phyloP scores from a whole-genome alignment of 169 alveolate species.

The Toxoplasma gondii region DNA sequence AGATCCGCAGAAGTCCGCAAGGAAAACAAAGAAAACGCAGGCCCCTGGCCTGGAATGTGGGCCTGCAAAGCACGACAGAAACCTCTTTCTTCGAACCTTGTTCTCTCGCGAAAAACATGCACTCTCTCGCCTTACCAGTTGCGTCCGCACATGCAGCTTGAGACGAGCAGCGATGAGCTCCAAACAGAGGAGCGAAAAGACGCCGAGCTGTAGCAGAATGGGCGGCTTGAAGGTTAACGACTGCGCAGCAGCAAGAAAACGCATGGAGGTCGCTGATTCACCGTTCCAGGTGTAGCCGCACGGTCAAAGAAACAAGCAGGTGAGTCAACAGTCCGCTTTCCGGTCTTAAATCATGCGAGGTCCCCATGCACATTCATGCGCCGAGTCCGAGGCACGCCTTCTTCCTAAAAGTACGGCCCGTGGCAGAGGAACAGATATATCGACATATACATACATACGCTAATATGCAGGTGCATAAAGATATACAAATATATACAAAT shows the following conservation, averaged over 20 bases:
- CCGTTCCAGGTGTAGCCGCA: not conserved
- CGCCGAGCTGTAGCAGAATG: conserved; percentile 40
- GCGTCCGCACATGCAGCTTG: conserved; percentile 64
- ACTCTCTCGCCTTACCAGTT: conserved; percentile 35
- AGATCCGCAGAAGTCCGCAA: too few species aligned
- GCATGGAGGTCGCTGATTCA: not conserved
- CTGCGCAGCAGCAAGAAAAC: conserved; percentile 20
- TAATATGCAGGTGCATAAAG: too few species aligned
- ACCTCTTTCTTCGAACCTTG: not conserved
- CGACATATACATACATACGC: too few species aligned
- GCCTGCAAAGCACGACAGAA: not conserved
- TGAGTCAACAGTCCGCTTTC: not conserved
- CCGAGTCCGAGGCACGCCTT: too few species aligned
- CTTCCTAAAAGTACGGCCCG: too few species aligned
- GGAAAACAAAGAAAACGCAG: too few species aligned
- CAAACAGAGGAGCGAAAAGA: conserved; percentile 51
- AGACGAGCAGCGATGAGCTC: conserved; percentile 62
- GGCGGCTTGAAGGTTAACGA: conserved; percentile 46
- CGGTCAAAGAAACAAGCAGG: not conserved
- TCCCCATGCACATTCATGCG: too few species aligned
- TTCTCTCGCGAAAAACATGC: not conserved
- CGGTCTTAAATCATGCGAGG: not conserved
- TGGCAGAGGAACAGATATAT: too few species aligned
- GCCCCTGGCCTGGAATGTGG: too few species aligned
- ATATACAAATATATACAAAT: not conserved